Base-by-base conservation (phyloP, 768 basidiomycete species). In the Suillus decipiens region DNA sequence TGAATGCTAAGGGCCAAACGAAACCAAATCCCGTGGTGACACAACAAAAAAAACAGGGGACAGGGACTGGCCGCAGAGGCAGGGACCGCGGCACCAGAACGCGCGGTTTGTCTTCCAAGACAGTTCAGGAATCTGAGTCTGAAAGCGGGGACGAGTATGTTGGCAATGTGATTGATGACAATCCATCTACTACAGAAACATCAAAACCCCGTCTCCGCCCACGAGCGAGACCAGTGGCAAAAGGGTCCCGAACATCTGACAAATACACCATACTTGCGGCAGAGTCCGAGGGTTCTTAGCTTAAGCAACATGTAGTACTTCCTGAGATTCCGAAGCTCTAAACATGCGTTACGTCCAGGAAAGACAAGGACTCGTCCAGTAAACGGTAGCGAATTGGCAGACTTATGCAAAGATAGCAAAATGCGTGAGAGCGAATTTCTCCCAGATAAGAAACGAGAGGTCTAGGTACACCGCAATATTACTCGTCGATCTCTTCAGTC, bases 131-230 rank as follows among this genome's bases (percentile, higher is more conserved):
- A 34, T 55, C 42, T 33, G 70, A 59, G 37, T 69, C 60, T 45
- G 69, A 68, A 47, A 70, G 64, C 47, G 69, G 54, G 47, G 67
- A 64, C 31, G 70, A 71, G n/a, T 66, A 48, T 63, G 64, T 34
- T 31, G 66, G 62, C 50, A 67, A 58, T 22, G 65, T 64, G 6
- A 61, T 59, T 7, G 63, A 65, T 9, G 63, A 60, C 9, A 15
- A 55, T 31, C 28, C 37, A 19, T 57, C 31, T 3, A 33, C 65
- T 22, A 62, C 36, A 24, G 39, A 36, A 39, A 66, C 65, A 36
- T 74, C 69, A 10, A 62, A 60, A 37, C 73, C 73, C 15, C 69
- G 74, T 36, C 64, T 83, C 41, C 79, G 84, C 22, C 80, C 81
- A 22, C 75, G 81, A 42, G 78, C 78, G 42, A 80, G 77, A 64